Percentiles rank a stretch among this genome's conserved stretches.
Evolutionary conservation across 495 filamentous ascomycete species (phyloP).

Genomic region (Trichoderma asperelloides): DNA sequence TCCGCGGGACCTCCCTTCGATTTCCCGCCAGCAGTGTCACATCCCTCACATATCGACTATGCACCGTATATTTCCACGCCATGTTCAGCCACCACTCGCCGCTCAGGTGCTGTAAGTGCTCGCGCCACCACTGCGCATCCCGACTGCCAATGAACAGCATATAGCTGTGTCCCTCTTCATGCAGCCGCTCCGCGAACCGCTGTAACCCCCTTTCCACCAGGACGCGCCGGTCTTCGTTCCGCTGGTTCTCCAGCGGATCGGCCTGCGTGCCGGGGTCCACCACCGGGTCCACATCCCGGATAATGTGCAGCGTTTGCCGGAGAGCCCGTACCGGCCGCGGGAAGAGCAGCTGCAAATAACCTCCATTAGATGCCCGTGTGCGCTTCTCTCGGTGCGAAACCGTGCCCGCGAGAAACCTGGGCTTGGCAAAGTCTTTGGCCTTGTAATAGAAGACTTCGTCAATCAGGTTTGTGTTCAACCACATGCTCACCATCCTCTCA

Average conservation of each 20-base stretch:
- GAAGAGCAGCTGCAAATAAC: conserved; percentile 5
- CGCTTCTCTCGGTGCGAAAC: conserved; percentile 3
- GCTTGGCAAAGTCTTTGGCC: conserved; percentile 4
- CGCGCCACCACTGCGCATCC: conserved; percentile 5
- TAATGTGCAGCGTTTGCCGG: conserved; percentile 1
- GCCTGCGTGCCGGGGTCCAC: conserved; percentile 6
- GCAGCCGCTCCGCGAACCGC: background rate
- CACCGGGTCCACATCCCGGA: conserved; percentile 5
- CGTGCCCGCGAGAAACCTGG: background rate
- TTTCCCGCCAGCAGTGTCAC: background rate
- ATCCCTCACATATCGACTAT: background rate
- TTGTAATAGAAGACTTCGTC: background rate
- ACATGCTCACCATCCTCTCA: conserved; percentile 8
- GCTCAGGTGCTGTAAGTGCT: background rate
- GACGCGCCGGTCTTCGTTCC: conserved; percentile 1
- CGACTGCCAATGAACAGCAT: conserved; percentile 5
- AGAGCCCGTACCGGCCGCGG: conserved; percentile 4
- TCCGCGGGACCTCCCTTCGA: background rate
- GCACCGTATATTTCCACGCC: conserved; percentile 5
- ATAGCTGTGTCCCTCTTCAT: conserved; percentile 1
- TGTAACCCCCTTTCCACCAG: background rate
- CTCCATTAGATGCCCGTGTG: background rate
- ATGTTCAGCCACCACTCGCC: conserved; percentile 8
- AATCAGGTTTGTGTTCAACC: conserved; percentile 8
- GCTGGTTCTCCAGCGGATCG: conserved; percentile 1